phyloP scores from a whole-genome alignment of 306 rosid genomes.

The Quercus berberidifolia region DNA sequence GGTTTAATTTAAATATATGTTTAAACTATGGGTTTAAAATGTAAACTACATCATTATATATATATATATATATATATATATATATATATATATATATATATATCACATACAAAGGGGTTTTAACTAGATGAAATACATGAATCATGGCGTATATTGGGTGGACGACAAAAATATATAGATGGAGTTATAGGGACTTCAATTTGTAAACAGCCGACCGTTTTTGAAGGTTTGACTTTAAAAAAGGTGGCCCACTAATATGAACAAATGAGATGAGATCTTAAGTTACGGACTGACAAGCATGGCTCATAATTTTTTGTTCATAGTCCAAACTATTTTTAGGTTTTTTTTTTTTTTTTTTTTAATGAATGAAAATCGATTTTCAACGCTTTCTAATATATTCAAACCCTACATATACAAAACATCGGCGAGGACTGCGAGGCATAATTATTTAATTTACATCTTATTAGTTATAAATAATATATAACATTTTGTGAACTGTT shows the following conservation, averaged over 20 bases:
- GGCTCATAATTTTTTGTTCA: neutral
- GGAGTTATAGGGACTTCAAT: neutral
- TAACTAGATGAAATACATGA: too few species aligned
- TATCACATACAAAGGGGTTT: too few species aligned
- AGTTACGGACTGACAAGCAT: conserved; percentile 17
- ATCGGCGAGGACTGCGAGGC: conserved; percentile 23
- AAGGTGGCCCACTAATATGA: neutral
- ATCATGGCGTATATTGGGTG: neutral
- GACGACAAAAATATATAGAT: neutral
- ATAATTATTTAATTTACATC: neutral
- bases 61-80: too few species aligned
- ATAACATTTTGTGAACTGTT: conserved; percentile 9
- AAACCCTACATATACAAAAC: neutral
- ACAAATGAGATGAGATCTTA: conserved; percentile 4
- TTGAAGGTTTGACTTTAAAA: conserved; percentile 20
- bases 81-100: too few species aligned
- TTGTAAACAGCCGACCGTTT: neutral
- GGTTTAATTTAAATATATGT: too few species aligned
- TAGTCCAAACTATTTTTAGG: neutral
- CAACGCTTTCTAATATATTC: neutral
- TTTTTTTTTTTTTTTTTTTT: neutral
- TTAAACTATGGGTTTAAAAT: too few species aligned
- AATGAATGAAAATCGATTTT: neutral
- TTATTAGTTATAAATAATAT: neutral
- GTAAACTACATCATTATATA: too few species aligned